Percentiles rank a stretch among this genome's conserved stretches.
phyloP scores from a whole-genome alignment of 352 stramenopile genomes.

The Globisporangium nodosum region DNA sequence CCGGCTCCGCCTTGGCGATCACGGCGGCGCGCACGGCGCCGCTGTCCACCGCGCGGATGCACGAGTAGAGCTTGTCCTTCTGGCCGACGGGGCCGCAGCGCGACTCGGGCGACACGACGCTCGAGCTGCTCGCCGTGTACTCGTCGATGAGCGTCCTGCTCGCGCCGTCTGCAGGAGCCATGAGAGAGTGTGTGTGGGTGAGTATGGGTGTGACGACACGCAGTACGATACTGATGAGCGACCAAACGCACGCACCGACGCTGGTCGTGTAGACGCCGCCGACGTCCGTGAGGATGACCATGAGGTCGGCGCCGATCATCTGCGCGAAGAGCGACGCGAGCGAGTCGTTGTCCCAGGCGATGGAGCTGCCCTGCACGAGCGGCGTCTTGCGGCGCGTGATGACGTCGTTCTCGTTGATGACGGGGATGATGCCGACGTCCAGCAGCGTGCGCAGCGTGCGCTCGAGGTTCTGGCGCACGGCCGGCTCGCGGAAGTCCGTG shows the following conservation, averaged over 20 bases:
- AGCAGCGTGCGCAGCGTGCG: slow-evolving; percentile 57
- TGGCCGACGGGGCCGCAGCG: slow-evolving; percentile 60
- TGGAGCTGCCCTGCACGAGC: slow-evolving; percentile 48
- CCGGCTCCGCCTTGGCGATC: slow-evolving; percentile 58
- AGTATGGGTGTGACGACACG: background rate
- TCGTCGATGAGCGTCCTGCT: slow-evolving; percentile 37
- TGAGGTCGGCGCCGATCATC: slow-evolving; percentile 65
- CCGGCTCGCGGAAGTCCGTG: slow-evolving; percentile 63
- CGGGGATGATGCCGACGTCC: slow-evolving; percentile 77
- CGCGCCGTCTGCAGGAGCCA: slow-evolving; percentile 14
- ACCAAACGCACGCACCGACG: slow-evolving; percentile 6
- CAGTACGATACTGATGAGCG: background rate
- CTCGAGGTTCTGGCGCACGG: slow-evolving; percentile 61
- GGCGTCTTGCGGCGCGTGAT: slow-evolving; percentile 64
- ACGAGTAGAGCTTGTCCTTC: slow-evolving; percentile 79
- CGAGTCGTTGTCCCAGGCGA: slow-evolving; percentile 85
- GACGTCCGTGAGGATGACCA: slow-evolving; percentile 76
- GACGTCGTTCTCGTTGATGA: slow-evolving; percentile 87
- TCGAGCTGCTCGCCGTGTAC: slow-evolving; percentile 43
- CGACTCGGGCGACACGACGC: slow-evolving; percentile 39
- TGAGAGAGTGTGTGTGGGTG: background rate
- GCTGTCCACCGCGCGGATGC: slow-evolving; percentile 72
- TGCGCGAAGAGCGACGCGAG: slow-evolving; percentile 71
- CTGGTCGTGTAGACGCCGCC: slow-evolving; percentile 47
- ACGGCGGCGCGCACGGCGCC: slow-evolving; percentile 52